Conservation (phyloP, 495 filamentous ascomycete genomes). For the Usnea hakonensis region DNA sequence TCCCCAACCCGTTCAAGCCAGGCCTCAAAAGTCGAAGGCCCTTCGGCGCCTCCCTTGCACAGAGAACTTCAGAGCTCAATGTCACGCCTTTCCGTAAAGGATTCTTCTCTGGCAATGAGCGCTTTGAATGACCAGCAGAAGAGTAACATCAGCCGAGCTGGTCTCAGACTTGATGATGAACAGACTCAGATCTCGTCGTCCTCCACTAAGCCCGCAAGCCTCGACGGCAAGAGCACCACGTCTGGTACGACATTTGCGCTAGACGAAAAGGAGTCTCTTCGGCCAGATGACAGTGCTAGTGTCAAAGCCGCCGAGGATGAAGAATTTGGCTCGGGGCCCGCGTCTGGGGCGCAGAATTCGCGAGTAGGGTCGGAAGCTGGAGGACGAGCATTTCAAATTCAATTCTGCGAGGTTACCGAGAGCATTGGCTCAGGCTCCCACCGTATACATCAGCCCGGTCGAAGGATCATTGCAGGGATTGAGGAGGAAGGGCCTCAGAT, state of each 20-base stretch:
- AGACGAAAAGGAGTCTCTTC: conserved; percentile 90
- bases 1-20: conserved; percentile 7
- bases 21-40: conserved; percentile 8
- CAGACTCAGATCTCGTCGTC: conserved; percentile 63
- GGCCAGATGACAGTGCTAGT: conserved; percentile 90
- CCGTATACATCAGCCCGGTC: conserved; percentile 14
- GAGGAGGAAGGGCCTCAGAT: conserved; percentile 26
- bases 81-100: conserved; percentile 19
- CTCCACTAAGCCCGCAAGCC: conserved; percentile 76
- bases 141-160: conserved; percentile 20
- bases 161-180: conserved; percentile 38
- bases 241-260: conserved; percentile 86
- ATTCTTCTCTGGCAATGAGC: conserved; percentile 10
- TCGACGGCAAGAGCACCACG: conserved; percentile 85
- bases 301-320: conserved; percentile 86
- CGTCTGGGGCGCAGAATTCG: conserved; percentile 65
- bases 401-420: conserved; percentile 64
- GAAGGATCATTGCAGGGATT: conserved; percentile 13
- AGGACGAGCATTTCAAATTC: conserved; percentile 63
- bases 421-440: conserved; percentile 33
- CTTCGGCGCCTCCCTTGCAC: conserved; percentile 14
- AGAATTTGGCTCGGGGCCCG: conserved; percentile 65
- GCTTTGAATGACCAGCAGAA: conserved; percentile 18
- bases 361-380: conserved; percentile 74
- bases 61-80: conserved; percentile 21